Base-by-base conservation (phyloP, 2,329 filamentous ascomycete species). In the Graphilbum fragrans region DNA sequence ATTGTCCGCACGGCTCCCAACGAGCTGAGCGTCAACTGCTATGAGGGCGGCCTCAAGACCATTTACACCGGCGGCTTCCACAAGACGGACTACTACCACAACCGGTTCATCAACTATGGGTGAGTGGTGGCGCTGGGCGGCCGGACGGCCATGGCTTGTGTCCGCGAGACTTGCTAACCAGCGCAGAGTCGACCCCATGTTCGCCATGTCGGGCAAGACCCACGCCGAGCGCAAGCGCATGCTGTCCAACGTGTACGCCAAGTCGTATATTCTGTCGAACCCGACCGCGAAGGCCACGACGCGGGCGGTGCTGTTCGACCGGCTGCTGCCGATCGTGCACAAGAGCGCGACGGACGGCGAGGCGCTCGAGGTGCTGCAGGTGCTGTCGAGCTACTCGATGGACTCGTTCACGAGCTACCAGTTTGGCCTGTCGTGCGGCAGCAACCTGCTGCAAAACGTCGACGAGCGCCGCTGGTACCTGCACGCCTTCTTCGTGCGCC, bases 1-100 rank as follows among this genome's bases (percentile, higher is more conserved):
- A 42, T 45, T 20, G 43, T 45, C 14, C 39, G 43, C 7, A 42
- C 41, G 12, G 43, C 33, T 17, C 43, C 43, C n/a, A 37, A 29
- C 8, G 43, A 45, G 31, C 40, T 45, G 11, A 42, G 41, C 27
- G 23, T 45, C 23, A 39, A 39, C 38, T 34, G 38, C 38, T 39
- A 34, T 31, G 38, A 39, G 31, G 38, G 21, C 14, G 38, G 38
- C 7, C 29, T 39, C 7, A 33, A 39, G 38, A 39, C 38, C 17
- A 39, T 39, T 18, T 39, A 39, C 31, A 25, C 38, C 2, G 38
- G 38, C 21, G 31, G 19, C n/a, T 39, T 39, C 29, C 29, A 39
- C 31, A 39, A 39, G 38, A 39, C 38, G 29, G 38, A 39, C 21
- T 39, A 23, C 21, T 39, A 39, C 31, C 38, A 39, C 38, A 39